Evolutionary conservation across 2,329 filamentous ascomycete genomes (phyloP).

Genomic region (Xylaria multiplex): DNA sequence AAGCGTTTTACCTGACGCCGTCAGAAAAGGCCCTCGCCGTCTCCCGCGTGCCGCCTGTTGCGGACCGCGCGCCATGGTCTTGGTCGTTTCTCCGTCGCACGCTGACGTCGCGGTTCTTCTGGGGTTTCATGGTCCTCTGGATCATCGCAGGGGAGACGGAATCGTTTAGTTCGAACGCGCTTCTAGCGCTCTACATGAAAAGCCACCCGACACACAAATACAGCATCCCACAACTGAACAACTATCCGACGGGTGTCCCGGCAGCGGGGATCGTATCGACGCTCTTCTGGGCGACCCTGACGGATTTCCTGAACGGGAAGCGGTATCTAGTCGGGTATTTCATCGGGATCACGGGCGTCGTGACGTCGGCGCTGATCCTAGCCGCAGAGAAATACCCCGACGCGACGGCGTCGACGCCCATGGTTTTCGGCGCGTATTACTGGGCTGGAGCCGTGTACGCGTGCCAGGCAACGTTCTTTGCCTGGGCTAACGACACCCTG

Average conservation of each 20-base stretch:
- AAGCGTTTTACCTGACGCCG: conserved; percentile 59
- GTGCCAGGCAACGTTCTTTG: conserved; percentile 79
- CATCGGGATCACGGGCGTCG: conserved; percentile 71
- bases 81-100: conserved; percentile 64
- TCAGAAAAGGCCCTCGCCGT: conserved; percentile 51
- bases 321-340: conserved; percentile 74
- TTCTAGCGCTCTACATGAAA: conserved; percentile 64
- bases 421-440: conserved; percentile 74
- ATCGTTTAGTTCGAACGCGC: conserved; percentile 72
- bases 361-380: conserved; percentile 70
- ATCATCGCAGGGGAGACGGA: conserved; percentile 77
- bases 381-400: conserved; percentile 57
- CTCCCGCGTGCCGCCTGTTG: conserved; percentile 53
- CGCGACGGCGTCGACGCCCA: conserved; percentile 55
- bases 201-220: conserved; percentile 57
- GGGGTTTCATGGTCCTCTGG: conserved; percentile 74
- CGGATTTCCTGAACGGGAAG: conserved; percentile 71
- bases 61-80: conserved; percentile 58
- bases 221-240: conserved; percentile 62
- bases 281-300: conserved; percentile 75
- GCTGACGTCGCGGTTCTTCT: conserved; percentile 70
- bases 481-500: conserved; percentile 78
- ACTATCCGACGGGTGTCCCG: conserved; percentile 66
- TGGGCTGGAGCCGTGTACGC: conserved; percentile 77
- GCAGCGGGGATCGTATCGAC: conserved; percentile 69